Evolutionary conservation across 23 red algal species (phyloP), one percentile per base, ranked within the genome.

Genomic region (Gracilaria domingensis): DNA sequence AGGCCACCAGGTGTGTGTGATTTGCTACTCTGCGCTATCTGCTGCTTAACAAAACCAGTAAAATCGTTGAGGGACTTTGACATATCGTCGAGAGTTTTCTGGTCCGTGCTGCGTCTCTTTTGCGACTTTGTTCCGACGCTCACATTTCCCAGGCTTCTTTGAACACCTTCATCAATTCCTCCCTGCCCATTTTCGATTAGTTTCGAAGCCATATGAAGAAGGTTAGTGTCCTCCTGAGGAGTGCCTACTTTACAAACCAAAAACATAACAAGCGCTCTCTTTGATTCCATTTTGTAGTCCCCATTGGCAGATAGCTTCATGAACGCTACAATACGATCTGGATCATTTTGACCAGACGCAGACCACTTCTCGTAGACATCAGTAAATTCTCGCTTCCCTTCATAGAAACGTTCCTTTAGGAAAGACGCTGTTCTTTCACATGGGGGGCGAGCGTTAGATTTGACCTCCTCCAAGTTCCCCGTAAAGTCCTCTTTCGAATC

Each of bases 311-410:
- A 70, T 4, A 70, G 28, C 4, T 9, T 4, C 1, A 82, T 24
- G 37, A 82, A 82, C 26, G 32, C 58, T 36, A n/a, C 24, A 32
- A 59, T 61, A 1, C 53, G 58, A 37, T 37, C 14, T 24, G 60
- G 81, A 40, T 85, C 81, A 38, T 85, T 85, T 21, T 85, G 57
- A 20, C 81, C 81, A 69, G 81, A 85, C 9, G 47, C 56, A 32
- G 33, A 69, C 81, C 81, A 85, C 29, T 45, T 66, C 14, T 64
- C 55, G 25, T 85, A 85, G 34, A 48, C 37, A 34, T 47, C 40
- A 4, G 60, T 85, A 28, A 67, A 70, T 33, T 8, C 17, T 70
- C 81, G 29, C 57, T 45, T 36, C 40, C 38, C 25, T 9, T 12
- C 21, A 38, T 69, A 85, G 20, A 85, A 70, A 26, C 71, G 81